Percentiles rank a stretch among this genome's conserved stretches.
Evolutionary conservation across 345 rosid genomes (phyloP).

Genomic region (Punica granatum): DNA sequence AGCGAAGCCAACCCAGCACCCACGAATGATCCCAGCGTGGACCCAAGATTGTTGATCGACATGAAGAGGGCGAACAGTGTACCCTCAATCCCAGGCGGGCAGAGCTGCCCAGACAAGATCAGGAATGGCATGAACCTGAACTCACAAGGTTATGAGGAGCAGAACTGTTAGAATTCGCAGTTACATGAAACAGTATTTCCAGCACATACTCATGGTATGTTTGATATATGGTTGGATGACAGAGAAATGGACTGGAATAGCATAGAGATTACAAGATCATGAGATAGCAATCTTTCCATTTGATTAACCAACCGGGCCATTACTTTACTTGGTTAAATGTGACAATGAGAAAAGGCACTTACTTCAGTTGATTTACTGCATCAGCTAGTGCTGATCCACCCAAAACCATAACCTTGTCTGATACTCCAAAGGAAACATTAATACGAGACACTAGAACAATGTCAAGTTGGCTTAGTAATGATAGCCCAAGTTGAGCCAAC

Average conservation of each 20-base stretch:
- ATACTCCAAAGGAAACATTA: slow-evolving; percentile 49
- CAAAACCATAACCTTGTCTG: slow-evolving; percentile 84
- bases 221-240: not conserved
- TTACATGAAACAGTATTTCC: not conserved
- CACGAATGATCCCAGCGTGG: slow-evolving; percentile 73
- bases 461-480: slow-evolving; percentile 57
- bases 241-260: not conserved
- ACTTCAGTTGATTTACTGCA: slow-evolving; percentile 96
- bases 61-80: slow-evolving; percentile 92
- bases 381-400: slow-evolving; percentile 86
- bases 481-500: slow-evolving; percentile 69
- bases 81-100: slow-evolving; percentile 98
- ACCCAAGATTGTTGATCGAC: slow-evolving; percentile 89
- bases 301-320: not conserved
- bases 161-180: not conserved
- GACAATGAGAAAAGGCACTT: slow-evolving; percentile 8
- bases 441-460: slow-evolving; percentile 58
- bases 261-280: not conserved
- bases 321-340: not conserved
- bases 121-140: slow-evolving; percentile 97
- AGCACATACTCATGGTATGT: not conserved
- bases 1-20: slow-evolving; percentile 89
- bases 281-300: no score
- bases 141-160: not conserved
- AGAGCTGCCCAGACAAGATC: slow-evolving; percentile 83